These are phyloP conservation scores for Ephemerocybe angulata DNA, from an alignment of 768 basidiomycete genomes.

Conservation along the genomic window DNA sequence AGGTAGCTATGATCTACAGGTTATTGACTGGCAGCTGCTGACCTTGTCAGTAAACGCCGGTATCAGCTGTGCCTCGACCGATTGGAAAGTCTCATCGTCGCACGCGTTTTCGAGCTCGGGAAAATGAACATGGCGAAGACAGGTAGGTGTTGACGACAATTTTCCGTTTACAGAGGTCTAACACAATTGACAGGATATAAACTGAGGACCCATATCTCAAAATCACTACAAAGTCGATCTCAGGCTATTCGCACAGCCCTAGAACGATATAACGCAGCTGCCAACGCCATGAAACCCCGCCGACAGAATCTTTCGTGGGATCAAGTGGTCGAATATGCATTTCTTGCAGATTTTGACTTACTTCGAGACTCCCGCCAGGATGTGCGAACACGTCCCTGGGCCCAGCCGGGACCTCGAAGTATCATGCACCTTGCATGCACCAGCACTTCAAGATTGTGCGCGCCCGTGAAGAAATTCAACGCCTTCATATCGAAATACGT, in stretches of 20 bases:
- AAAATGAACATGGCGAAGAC: conserved; percentile 26
- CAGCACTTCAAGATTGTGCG: conserved; percentile 15
- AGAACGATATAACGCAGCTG: conserved; percentile 21
- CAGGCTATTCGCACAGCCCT: conserved; percentile 22
- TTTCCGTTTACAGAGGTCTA: not conserved
- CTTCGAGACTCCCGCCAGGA: conserved; percentile 17
- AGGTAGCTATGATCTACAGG: too few species aligned
- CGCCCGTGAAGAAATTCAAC: conserved; percentile 14
- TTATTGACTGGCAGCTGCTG: not conserved
- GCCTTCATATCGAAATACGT: conserved; percentile 15
- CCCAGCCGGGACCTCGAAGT: conserved; percentile 11
- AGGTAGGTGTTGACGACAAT: conserved; percentile 13
- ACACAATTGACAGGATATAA: conserved; percentile 27
- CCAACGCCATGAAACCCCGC: conserved; percentile 15
- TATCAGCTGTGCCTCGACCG: conserved; percentile 20
- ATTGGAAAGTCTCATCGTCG: conserved; percentile 18
- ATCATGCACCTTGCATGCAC: too few species aligned
- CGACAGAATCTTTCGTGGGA: conserved; percentile 18
- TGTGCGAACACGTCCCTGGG: conserved; percentile 15
- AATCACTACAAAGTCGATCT: conserved; percentile 18
- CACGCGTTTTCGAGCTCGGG: conserved; percentile 22
- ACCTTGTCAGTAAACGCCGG: not conserved
- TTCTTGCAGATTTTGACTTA: conserved; percentile 22
- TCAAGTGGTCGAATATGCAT: conserved; percentile 22
- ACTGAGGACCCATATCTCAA: conserved; percentile 23